phyloP scores from a whole-genome alignment of 2,329 filamentous ascomycete genomes.

The Ophiocordyceps camponoti-rufipedis region DNA sequence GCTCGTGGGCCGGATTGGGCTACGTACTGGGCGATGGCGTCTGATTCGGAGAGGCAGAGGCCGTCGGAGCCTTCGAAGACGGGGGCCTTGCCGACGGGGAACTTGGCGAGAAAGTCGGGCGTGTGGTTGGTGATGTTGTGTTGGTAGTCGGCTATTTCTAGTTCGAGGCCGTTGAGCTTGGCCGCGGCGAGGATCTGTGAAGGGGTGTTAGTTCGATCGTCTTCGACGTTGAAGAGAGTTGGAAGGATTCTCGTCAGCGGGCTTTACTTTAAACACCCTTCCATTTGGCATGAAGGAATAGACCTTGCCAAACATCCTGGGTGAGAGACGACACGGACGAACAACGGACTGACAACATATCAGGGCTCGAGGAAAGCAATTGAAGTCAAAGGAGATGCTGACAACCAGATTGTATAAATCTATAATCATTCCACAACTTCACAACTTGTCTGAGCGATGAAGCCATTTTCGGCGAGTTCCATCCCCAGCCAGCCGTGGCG shows the following conservation, averaged over 20 bases:
- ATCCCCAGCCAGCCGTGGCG: neutral
- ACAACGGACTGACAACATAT: neutral
- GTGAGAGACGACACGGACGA: neutral
- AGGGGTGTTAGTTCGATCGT: too few species aligned
- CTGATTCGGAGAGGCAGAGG: neutral
- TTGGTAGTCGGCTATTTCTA: slow-evolving; percentile 1
- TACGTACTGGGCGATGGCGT: neutral
- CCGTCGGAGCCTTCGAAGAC: slow-evolving; percentile 1
- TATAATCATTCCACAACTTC: neutral
- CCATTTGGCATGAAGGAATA: slow-evolving; percentile 1
- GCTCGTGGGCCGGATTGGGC: neutral
- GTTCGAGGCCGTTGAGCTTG: slow-evolving; percentile 1
- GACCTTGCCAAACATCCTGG: neutral
- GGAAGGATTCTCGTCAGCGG: neutral
- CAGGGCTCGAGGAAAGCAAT: too few species aligned
- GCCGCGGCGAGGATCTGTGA: slow-evolving; percentile 1
- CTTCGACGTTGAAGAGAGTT: too few species aligned
- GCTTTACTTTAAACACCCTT: neutral
- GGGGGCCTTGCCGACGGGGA: neutral
- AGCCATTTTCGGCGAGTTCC: neutral
- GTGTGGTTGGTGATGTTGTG: slow-evolving; percentile 1
- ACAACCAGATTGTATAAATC: neutral
- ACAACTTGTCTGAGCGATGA: neutral
- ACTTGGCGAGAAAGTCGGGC: slow-evolving; percentile 1
- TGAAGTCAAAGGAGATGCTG: neutral